Conservation (phyloP, 2,329 filamentous ascomycete species). For the Cordyceps farinosa region DNA sequence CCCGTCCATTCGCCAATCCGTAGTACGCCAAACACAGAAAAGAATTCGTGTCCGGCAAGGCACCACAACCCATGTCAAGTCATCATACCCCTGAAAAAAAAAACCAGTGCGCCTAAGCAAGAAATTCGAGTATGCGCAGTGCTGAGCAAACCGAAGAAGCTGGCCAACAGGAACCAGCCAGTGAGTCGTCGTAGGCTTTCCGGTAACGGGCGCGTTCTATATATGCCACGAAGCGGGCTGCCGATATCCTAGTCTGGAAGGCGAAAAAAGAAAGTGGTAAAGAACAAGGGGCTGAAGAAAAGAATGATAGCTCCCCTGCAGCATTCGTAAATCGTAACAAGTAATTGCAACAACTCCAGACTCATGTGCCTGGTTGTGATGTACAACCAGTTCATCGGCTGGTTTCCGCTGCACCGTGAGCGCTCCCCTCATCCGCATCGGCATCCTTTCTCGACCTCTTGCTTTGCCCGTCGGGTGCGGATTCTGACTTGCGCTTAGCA, state of each 20-base stretch:
- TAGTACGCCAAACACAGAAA: not conserved
- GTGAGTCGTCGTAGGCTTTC: not conserved
- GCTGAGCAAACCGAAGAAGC: not conserved
- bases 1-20: not conserved
- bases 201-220: not conserved
- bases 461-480: constrained; percentile 43
- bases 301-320: constrained; percentile 2
- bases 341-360: constrained; percentile 1
- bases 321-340: constrained; percentile 16
- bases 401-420: constrained; percentile 36
- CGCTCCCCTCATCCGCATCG: constrained; percentile 40
- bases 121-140: not conserved
- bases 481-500: constrained; percentile 60
- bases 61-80: not conserved
- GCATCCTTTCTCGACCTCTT: constrained; percentile 54
- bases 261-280: not conserved
- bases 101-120: constrained; percentile 2
- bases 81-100: not conserved
- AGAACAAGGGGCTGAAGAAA: not conserved
- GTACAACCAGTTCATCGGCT: constrained; percentile 30
- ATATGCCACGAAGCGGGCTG: not conserved
- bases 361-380: constrained; percentile 1
- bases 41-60: not conserved
- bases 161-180: not conserved
- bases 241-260: constrained; percentile 1